Evolutionary conservation across 768 basidiomycete species (phyloP).

Genomic region (Sistotremastrum suecicum): DNA sequence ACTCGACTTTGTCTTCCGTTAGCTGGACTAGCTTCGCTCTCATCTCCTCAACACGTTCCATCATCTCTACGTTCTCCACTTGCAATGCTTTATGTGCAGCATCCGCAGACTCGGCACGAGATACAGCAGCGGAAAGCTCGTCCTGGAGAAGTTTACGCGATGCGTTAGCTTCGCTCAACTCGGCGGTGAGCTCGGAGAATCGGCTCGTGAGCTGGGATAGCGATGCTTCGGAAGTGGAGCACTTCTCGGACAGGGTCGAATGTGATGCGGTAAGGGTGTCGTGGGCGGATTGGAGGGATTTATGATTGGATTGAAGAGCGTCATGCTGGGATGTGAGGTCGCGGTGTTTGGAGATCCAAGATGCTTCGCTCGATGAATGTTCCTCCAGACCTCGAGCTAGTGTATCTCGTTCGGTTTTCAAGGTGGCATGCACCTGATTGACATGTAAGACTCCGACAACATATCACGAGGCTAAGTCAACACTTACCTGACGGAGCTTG

Average conservation of each 20-base stretch:
- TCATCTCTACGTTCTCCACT: slow-evolving; percentile 59
- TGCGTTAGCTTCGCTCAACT: slow-evolving; percentile 41
- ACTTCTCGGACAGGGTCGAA: slow-evolving; percentile 31
- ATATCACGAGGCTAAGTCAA: background rate
- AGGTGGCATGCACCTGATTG: slow-evolving; percentile 35
- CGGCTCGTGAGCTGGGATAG: slow-evolving; percentile 44
- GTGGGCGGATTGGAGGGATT: slow-evolving; percentile 29
- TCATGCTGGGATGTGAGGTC: slow-evolving; percentile 29
- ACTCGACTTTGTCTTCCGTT: slow-evolving; percentile 54
- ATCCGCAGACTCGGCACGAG: slow-evolving; percentile 67
- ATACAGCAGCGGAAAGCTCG: slow-evolving; percentile 49
- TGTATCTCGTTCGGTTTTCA: slow-evolving; percentile 47
- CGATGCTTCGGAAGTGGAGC: slow-evolving; percentile 29
- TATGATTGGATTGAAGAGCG: slow-evolving; percentile 27
- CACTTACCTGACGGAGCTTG: slow-evolving; percentile 58
- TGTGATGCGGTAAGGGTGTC: slow-evolving; percentile 36
- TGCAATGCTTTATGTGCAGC: slow-evolving; percentile 58
- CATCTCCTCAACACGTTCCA: slow-evolving; percentile 78
- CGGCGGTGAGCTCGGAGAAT: slow-evolving; percentile 35
- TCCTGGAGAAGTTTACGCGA: slow-evolving; percentile 25
- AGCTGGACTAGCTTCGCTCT: slow-evolving; percentile 74
- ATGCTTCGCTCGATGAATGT: no score
- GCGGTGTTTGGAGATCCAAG: slow-evolving; percentile 32
- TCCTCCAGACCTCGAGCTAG: slow-evolving; percentile 20
- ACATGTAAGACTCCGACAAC: no score